phyloP scores from a whole-genome alignment of 768 basidiomycete genomes.

The Rhizopogon rudus region DNA sequence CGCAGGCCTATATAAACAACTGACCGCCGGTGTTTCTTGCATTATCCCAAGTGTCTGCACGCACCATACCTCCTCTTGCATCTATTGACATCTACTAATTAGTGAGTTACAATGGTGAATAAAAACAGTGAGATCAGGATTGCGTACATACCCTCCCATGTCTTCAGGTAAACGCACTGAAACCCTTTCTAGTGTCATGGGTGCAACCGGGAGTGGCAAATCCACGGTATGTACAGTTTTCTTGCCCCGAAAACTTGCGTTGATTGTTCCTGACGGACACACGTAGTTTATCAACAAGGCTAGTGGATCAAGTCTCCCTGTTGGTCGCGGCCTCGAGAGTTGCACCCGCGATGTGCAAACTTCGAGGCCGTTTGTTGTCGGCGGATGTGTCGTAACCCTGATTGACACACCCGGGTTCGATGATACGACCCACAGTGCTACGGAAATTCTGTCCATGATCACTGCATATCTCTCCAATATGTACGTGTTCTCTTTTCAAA shows the following conservation, averaged over 20 bases:
- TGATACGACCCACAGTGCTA: conserved; percentile 39
- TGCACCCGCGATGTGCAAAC: conserved; percentile 39
- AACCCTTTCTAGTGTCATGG: conserved; percentile 22
- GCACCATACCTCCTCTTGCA: background rate
- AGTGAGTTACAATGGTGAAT: conserved; percentile 16
- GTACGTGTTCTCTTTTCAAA: background rate
- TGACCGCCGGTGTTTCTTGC: background rate
- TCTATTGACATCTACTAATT: background rate
- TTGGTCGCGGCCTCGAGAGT: conserved; percentile 37
- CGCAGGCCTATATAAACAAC: conserved; percentile 3
- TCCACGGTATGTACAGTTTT: conserved; percentile 21
- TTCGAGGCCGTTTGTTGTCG: conserved; percentile 33
- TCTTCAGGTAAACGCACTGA: background rate
- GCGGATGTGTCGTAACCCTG: conserved; percentile 34
- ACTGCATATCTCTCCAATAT: conserved; percentile 20
- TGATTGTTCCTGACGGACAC: background rate
- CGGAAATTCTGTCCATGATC: conserved; percentile 40
- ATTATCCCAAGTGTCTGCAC: background rate
- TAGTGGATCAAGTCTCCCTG: conserved; percentile 36
- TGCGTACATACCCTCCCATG: conserved; percentile 18
- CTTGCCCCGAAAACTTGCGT: background rate
- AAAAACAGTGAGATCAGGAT: conserved; percentile 27
- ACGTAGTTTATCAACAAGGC: conserved; percentile 42
- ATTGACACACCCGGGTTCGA: conserved; percentile 56
- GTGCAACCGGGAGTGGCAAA: conserved; percentile 32